A percentile compares a stretch with the other conserved stretches of the same genome.
phyloP scores from a whole-genome alignment of 257 asterid genomes.

The Solanum stenotomum region DNA sequence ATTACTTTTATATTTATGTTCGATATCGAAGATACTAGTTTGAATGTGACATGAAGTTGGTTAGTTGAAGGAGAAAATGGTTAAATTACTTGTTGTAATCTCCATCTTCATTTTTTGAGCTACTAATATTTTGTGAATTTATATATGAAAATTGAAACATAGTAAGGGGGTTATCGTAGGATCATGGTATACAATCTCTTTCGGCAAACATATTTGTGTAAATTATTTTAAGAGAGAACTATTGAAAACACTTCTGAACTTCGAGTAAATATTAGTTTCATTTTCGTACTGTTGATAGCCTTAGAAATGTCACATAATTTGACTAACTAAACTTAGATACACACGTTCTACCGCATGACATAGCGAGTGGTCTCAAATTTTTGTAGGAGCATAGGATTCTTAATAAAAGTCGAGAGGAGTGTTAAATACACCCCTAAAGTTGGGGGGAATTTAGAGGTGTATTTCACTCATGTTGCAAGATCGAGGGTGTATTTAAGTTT shows the following conservation, averaged over 20 bases:
- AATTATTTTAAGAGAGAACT: background rate
- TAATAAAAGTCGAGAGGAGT: background rate
- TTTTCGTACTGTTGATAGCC: too few relatives aligned
- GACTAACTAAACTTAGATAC: too few relatives aligned
- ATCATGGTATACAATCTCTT: background rate
- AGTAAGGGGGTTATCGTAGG: background rate
- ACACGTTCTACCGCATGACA: background rate
- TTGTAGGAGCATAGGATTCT: too few relatives aligned
- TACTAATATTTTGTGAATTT: background rate
- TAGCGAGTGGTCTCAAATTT: too few relatives aligned
- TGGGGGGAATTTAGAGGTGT: background rate
- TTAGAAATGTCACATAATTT: too few relatives aligned
- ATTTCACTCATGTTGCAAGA: background rate
- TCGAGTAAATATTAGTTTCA: too few relatives aligned
- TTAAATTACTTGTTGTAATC: background rate
- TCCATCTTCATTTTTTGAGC: background rate
- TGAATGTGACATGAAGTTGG: background rate
- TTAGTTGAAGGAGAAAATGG: background rate
- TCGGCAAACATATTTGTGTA: background rate
- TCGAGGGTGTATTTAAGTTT: too few relatives aligned
- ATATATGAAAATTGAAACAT: background rate
- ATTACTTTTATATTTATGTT: background rate
- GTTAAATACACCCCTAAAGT: background rate
- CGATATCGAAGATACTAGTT: background rate
- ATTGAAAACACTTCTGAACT: too few relatives aligned